These are phyloP conservation scores for Aspergillus floridensis DNA, from an alignment of 2,329 filamentous ascomycete species.

Conservation along the genomic window DNA sequence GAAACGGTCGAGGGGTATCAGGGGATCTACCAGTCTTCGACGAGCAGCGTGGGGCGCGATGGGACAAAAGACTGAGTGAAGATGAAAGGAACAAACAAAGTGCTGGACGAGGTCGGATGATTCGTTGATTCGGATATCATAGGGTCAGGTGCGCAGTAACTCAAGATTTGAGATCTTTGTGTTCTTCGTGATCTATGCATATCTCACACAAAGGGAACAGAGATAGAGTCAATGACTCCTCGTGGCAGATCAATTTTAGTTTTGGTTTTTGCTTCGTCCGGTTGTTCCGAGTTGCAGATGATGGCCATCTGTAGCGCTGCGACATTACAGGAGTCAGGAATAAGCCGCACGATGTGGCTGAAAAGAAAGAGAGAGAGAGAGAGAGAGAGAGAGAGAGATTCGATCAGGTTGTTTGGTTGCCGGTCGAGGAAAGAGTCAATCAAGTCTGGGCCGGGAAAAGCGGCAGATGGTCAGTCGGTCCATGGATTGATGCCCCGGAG, in stretches of 20 bases:
- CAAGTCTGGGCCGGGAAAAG: slow-evolving; percentile 1
- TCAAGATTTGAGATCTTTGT: too few species aligned
- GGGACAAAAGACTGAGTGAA: neutral
- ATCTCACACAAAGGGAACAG: too few species aligned
- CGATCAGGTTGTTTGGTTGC: neutral
- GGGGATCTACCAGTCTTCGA: slow-evolving; percentile 37
- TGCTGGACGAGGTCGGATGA: too few species aligned
- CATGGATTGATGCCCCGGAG: neutral
- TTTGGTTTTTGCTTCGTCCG: too few species aligned
- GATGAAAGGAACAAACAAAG: too few species aligned
- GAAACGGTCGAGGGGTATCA: slow-evolving; percentile 39
- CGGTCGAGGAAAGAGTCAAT: neutral
- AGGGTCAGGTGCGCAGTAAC: too few species aligned
- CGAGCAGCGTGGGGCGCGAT: slow-evolving; percentile 18
- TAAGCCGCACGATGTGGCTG: neutral
- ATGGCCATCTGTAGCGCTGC: neutral
- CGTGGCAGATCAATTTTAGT: too few species aligned
- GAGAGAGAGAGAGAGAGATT: neutral
- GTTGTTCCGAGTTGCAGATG: neutral
- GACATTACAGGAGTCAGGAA: neutral
- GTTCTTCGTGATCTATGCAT: too few species aligned
- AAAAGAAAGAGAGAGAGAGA: too few species aligned
- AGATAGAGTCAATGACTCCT: too few species aligned
- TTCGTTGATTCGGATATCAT: too few species aligned
- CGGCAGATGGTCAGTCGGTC: neutral